Conservation (phyloP, 371 early-diverging fungal species). For the Globomyces sp. region DNA sequence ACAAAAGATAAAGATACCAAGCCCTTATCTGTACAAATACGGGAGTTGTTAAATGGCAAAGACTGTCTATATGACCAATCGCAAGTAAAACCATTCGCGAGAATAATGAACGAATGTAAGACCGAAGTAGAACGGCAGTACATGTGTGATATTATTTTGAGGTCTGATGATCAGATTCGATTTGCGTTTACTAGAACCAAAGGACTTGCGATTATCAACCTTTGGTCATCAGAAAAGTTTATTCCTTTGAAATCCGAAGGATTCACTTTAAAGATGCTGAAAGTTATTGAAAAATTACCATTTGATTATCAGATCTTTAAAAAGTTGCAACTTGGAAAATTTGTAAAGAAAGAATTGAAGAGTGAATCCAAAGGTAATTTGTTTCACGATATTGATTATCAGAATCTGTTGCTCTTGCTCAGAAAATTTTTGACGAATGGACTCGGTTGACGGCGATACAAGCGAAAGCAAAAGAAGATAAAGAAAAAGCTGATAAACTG, state of each 20-base stretch:
- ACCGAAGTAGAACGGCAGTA: neutral
- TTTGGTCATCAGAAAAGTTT: neutral
- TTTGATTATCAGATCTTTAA: constrained; percentile 10
- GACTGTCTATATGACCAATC: neutral
- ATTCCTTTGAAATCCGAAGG: neutral
- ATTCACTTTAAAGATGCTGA: neutral
- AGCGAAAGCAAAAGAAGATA: neutral
- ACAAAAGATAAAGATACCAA: neutral
- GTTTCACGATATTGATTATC: neutral
- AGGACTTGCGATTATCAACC: neutral
- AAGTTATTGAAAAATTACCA: constrained; percentile 6
- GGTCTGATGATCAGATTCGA: neutral
- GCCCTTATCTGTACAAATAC: neutral
- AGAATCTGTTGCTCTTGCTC: neutral
- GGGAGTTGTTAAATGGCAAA: constrained; percentile 1
- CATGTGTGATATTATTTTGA: neutral
- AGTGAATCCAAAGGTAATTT: neutral
- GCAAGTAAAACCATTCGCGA: constrained; percentile 10
- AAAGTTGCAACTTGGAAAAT: constrained; percentile 7
- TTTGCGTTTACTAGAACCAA: constrained; percentile 6
- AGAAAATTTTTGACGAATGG: neutral
- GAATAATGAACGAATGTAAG: constrained; percentile 11
- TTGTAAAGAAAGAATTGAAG: constrained; percentile 2
- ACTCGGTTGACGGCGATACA: neutral
- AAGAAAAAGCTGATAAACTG: constrained; percentile 2